Evolutionary conservation across 257 asterid species (phyloP), one percentile per base, ranked within the genome.

Genomic region (Rubia yunnanensis): DNA sequence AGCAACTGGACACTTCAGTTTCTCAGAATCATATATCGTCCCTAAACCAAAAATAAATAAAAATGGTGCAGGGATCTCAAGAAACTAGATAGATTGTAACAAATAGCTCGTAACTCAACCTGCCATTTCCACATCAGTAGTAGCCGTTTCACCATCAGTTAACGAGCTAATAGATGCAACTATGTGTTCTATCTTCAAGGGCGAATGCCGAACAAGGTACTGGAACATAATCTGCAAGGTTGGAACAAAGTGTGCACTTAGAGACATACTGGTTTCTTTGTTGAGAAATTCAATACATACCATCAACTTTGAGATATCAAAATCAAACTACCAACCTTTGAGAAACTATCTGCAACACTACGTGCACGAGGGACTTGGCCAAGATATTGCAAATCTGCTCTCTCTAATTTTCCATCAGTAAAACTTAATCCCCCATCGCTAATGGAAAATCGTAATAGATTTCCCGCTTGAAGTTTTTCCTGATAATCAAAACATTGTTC

Each of bases 301-400:
- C 62, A 60, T 39, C 23, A 63, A n/a, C 27, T 63, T 57, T 57
- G 38, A 1, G 38, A 44, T 46, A 38, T 0, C 10, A 56, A 48
- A 44, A 22, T n/a, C 52, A 20, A 59, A 38, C 26, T 32, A 59
- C 81, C 75, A 69, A 86, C 99, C 95, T 90, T 94, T 60, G 99
- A 94, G 85, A 79, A 88, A 73, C 96, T 86, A 80, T 94, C 99
- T 13, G 97, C 95, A 74, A 90, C 88, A 31, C 87, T 82, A 71
- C 96, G 91, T 14, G 89, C 83, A 28, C 95, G 96, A 66, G 90
- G 90, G 70, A 92, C 66, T 78, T 85, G 88, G 34, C 88, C 96
- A 3, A 86, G 70, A 76, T 86, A 90, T 34, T 83, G 86, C 74
- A 94, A 72, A 79, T 94, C 99, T 56, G 92, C 97, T 73, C 70